phyloP scores from a whole-genome alignment of 2,329 filamentous ascomycete genomes.

The Fusarium sulawesiense region DNA sequence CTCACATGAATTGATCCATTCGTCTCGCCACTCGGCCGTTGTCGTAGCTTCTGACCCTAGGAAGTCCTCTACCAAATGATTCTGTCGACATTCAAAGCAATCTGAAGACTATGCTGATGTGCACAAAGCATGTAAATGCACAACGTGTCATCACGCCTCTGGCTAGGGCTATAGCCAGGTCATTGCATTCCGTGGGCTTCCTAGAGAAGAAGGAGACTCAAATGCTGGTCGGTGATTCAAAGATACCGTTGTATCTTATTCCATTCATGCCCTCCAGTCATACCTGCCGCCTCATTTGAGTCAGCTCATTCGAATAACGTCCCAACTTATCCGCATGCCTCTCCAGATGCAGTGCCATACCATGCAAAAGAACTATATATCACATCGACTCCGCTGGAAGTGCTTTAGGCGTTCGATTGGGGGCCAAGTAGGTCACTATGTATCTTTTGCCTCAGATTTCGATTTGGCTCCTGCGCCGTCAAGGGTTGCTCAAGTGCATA shows the following conservation, averaged over 20 bases:
- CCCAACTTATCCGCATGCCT: constrained; percentile 20
- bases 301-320: constrained; percentile 9
- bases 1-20: constrained; percentile 51
- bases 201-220: constrained; percentile 20
- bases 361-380: constrained; percentile 33
- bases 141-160: constrained; percentile 46
- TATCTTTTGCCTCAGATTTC: constrained; percentile 2
- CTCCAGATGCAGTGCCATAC: constrained; percentile 8
- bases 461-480: background rate
- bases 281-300: constrained; percentile 35
- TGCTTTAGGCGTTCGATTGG: constrained; percentile 6
- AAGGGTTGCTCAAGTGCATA: background rate
- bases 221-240: constrained; percentile 8
- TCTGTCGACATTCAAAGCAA: constrained; percentile 35
- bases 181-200: constrained; percentile 33
- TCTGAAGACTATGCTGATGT: constrained; percentile 26
- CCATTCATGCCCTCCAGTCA: constrained; percentile 33
- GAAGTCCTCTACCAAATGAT: constrained; percentile 21
- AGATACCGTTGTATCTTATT: constrained; percentile 26
- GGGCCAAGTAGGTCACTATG: background rate
- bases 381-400: constrained; percentile 29
- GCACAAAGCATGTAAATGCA: constrained; percentile 34
- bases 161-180: constrained; percentile 22
- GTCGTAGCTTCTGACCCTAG: constrained; percentile 9
- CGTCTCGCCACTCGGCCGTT: constrained; percentile 21